phyloP scores from a whole-genome alignment of 208 protist genomes.

The Porcisia hertigi region DNA sequence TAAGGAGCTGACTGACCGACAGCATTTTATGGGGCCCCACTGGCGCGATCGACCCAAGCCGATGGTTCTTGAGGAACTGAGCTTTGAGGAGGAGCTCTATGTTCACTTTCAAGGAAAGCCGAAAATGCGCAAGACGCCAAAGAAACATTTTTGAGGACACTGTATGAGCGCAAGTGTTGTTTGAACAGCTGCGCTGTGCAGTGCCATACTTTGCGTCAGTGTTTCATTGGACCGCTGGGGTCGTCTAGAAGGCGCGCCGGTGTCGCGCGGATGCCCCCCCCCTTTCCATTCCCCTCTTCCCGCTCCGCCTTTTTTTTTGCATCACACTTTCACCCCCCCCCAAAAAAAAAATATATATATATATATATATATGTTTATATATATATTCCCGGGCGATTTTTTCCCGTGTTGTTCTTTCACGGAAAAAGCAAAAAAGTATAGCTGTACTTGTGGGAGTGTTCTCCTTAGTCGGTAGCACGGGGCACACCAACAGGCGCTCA shows the following conservation, averaged over 20 bases:
- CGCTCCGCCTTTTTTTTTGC: not conserved
- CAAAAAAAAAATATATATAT: too few species aligned
- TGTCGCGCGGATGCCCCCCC: not conserved
- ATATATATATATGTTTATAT: too few species aligned
- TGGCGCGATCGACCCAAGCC: conserved; percentile 84
- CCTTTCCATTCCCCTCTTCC: not conserved
- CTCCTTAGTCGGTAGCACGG: too few species aligned
- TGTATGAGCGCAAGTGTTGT: not conserved
- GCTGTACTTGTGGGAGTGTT: too few species aligned
- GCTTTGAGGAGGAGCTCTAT: conserved; percentile 89
- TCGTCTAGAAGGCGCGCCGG: not conserved
- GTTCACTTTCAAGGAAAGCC: conserved; percentile 87
- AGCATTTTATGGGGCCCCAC: conserved; percentile 89
- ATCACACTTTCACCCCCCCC: too few species aligned
- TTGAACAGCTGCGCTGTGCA: not conserved
- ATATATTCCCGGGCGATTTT: too few species aligned
- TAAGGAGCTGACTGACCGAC: conserved; percentile 85
- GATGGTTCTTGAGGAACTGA: conserved; percentile 84
- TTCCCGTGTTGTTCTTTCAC: too few species aligned
- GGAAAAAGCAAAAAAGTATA: too few species aligned
- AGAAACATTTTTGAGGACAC: conserved; percentile 80
- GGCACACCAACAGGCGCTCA: too few species aligned
- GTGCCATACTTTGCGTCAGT: not conserved
- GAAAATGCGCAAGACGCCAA: conserved; percentile 89
- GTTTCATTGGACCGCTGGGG: not conserved